Percentiles rank a stretch among this genome's conserved stretches.
These are phyloP conservation scores for Lentinula sp. DNA, from an alignment of 768 basidiomycete genomes.

Conservation along the genomic window DNA sequence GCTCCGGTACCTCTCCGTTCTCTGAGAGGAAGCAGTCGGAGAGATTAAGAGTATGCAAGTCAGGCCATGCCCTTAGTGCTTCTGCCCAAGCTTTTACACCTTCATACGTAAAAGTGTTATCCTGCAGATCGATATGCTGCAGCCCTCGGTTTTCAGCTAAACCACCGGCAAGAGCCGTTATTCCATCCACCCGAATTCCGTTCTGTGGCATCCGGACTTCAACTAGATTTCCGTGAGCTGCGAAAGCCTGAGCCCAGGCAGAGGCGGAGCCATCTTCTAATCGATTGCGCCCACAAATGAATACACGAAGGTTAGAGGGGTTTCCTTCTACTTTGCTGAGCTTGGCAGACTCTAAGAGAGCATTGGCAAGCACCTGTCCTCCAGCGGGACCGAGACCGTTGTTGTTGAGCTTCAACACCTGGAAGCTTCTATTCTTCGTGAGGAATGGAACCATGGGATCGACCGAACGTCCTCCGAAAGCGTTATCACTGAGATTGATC, in stretches of 20 bases:
- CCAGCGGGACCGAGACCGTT: slow-evolving; percentile 93
- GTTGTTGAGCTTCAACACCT: slow-evolving; percentile 88
- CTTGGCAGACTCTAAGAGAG: slow-evolving; percentile 70
- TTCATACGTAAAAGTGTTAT: slow-evolving; percentile 75
- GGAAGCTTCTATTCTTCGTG: slow-evolving; percentile 73
- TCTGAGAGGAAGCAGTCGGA: slow-evolving; percentile 87
- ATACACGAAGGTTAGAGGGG: slow-evolving; percentile 62
- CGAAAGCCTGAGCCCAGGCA: slow-evolving; percentile 85
- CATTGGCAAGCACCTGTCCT: slow-evolving; percentile 79
- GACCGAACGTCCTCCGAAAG: slow-evolving; percentile 92
- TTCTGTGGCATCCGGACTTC: slow-evolving; percentile 97
- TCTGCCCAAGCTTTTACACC: slow-evolving; percentile 56
- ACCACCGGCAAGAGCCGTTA: slow-evolving; percentile 71
- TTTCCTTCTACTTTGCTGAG: slow-evolving; percentile 61
- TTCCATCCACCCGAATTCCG: slow-evolving; percentile 91
- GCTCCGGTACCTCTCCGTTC: slow-evolving; percentile 69
- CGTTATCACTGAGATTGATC: slow-evolving; percentile 92
- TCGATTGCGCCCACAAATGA: slow-evolving; percentile 95
- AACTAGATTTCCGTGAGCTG: slow-evolving; percentile 70
- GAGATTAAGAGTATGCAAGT: slow-evolving; percentile 74
- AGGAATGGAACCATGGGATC: slow-evolving; percentile 92
- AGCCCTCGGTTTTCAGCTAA: slow-evolving; percentile 62
- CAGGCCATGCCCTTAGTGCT: slow-evolving; percentile 63
- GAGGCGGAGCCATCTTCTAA: slow-evolving; percentile 84
- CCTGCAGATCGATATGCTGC: slow-evolving; percentile 83